Conservation (phyloP, 2,329 filamentous ascomycete genomes). For the Sporothrix luriei region DNA sequence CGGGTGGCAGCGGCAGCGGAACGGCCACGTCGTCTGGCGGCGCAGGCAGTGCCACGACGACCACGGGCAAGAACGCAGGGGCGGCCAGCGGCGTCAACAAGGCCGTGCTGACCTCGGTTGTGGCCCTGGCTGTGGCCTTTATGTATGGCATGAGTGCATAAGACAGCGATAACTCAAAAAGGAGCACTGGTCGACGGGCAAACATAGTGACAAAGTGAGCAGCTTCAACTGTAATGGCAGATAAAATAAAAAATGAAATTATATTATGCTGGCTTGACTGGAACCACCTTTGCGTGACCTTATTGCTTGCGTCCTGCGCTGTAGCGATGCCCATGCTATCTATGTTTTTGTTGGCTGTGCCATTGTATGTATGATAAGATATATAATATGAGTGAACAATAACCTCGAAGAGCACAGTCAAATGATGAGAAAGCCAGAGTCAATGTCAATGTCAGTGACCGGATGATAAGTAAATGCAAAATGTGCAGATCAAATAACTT, state of each 20-base stretch:
- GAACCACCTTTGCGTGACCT: background rate
- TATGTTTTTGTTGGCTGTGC: background rate
- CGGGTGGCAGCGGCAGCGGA: background rate
- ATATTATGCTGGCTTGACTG: slow-evolving; percentile 10
- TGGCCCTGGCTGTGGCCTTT: slow-evolving; percentile 47
- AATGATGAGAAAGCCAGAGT: background rate
- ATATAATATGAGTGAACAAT: background rate
- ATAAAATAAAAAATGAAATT: background rate
- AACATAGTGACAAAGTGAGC: background rate
- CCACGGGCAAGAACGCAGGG: slow-evolving; percentile 32
- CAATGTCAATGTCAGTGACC: no score
- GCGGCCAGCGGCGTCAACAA: slow-evolving; percentile 36
- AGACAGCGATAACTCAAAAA: background rate
- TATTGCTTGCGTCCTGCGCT: slow-evolving; percentile 4
- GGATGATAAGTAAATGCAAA: background rate
- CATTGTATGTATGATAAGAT: background rate
- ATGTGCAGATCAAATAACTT: slow-evolving; percentile 5
- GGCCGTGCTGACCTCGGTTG: slow-evolving; percentile 43
- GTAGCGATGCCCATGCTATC: background rate
- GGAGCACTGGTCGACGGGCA: background rate
- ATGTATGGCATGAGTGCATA: slow-evolving; percentile 45
- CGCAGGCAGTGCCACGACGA: slow-evolving; percentile 22
- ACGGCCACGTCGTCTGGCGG: background rate
- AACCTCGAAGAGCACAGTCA: background rate
- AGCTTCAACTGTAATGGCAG: background rate